Evolutionary conservation across 768 basidiomycete species (phyloP), one percentile per base, ranked within the genome.

Genomic region (Albatrellus ellisii): DNA sequence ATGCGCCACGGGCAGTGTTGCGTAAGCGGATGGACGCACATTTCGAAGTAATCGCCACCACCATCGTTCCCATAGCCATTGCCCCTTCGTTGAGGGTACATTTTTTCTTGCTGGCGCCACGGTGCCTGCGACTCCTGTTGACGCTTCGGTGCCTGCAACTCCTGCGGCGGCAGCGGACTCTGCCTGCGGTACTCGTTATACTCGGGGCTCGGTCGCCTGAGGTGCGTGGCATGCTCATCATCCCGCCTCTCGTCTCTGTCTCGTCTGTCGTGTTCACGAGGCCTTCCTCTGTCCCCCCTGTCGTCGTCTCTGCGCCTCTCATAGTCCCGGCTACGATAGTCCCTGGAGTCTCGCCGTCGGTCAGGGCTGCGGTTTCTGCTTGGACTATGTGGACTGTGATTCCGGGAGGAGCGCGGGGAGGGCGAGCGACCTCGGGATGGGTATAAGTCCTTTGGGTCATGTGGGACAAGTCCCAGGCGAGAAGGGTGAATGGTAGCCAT

Each of bases 121-220:
- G 70, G 69, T 27, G 55, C 62, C 18, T 59, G 52, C 22, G 57
- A 46, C 28, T 62, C 58, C 18, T 51, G 18, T 11, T 41, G 22
- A 18, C 26, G 21, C 34, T 17, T 21, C 3, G 18, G 34, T 11
- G 34, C 17, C 34, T n/a, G 34, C 17, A 21, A 21, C 34, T 17
- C 41, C n/a, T 45, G 26, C 12, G 46, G 33, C 6, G 39, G 29
- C 9, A 51, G 50, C 20, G 44, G 24, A n/a, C n/a, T n/a, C n/a
- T n/a, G n/a, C 26, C 50, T 49, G 34, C 46, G 60, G 53, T 81
- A 81, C 48, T 79, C 75, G 3, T 64, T 66, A 36, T 82, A 82
- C 35, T 66, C 63, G 1, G 79, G 79, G 18, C 79, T 82, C 14
- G 21, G 39, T 20, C 56, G 43, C 18, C 47, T 40, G 25, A 26